Base-by-base conservation (phyloP, 192 early-diverging fungal species). In the Linnemannia elongata region DNA sequence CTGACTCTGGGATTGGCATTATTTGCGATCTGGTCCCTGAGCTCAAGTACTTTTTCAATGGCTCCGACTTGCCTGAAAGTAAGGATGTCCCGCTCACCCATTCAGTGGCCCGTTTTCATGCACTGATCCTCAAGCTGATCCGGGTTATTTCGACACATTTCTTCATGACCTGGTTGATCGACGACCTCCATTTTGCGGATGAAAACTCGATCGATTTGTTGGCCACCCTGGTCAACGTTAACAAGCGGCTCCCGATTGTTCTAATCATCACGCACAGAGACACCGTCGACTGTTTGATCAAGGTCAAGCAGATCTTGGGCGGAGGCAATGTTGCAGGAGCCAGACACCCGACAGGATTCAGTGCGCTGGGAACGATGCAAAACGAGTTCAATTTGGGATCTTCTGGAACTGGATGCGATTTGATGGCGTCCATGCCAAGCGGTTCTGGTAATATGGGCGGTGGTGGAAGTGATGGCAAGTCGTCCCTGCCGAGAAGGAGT, bases 101-200 rank as follows among this genome's bases (percentile, higher is more conserved):
- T 27, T 87, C 85, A 24, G 70, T 87, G 36, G 78, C 76, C 18
- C 85, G 85, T 1, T 87, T 87, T 54, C 85, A 87, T 54, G 60
- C 75, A 1, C 72, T 87, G 38, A 87, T 87, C 33, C 39, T 87
- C 10, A 87, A 87, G 30, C 27, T 87, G 72, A 87, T 87, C 42
- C 79, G 85, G n/a, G 85, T 87, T 17, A 87, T 87, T 18, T 87
- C 85, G 7, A 87, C 85, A 15, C 85, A 87, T n/a, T 87, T 87
- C 30, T 87, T 87, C 24, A 87, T 87, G 85, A 87, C 85, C 30
- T 87, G 85, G 85, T 39, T 87, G n/a, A 87, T 87, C 36, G 85
- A 87, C 72, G 85, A 87, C 54, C 57, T 87, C 18, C 79, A 87
- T 18, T 81, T 78, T 63, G 85, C 85, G 47, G 85, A 87, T 9